A percentile compares a stretch with the other conserved stretches of the same genome.
phyloP scores from a whole-genome alignment of 352 stramenopile genomes.

The Globisporangium sylvaticum region DNA sequence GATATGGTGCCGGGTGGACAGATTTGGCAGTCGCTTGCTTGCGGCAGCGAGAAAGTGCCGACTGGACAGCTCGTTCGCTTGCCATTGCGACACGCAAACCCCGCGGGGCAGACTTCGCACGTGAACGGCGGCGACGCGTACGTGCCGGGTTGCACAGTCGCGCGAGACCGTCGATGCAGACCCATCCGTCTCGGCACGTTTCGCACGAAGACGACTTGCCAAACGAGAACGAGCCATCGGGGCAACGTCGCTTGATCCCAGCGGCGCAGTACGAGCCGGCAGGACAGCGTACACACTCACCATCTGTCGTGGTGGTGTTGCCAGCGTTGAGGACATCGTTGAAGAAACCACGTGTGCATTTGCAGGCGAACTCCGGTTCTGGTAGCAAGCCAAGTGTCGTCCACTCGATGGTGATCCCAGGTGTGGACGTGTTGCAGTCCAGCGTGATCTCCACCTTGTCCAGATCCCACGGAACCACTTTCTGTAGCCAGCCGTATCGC shows the following conservation, averaged over 20 bases:
- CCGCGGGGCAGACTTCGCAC: constrained; percentile 41
- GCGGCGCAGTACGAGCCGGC: constrained; percentile 55
- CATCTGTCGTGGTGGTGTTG: neutral
- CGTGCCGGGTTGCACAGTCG: constrained; percentile 48
- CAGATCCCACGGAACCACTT: constrained; percentile 36
- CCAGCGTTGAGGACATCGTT: constrained; percentile 20
- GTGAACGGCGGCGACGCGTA: constrained; percentile 34
- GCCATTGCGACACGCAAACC: constrained; percentile 57
- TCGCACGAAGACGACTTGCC: constrained; percentile 50
- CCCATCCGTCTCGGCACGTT: constrained; percentile 53
- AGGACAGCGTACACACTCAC: constrained; percentile 44
- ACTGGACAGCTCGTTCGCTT: constrained; percentile 36
- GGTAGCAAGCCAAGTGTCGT: constrained; percentile 50
- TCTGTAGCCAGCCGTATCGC: constrained; percentile 33
- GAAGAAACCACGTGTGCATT: constrained; percentile 57
- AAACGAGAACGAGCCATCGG: constrained; percentile 52
- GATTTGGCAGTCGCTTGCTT: constrained; percentile 45
- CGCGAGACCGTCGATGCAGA: constrained; percentile 51
- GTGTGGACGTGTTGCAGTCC: constrained; percentile 39
- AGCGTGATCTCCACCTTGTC: constrained; percentile 27
- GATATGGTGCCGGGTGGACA: constrained; percentile 62
- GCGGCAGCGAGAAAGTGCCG: constrained; percentile 38
- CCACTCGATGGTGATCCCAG: constrained; percentile 36
- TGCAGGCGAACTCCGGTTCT: constrained; percentile 46
- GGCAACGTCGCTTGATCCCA: constrained; percentile 48